phyloP scores from a whole-genome alignment of 2,329 filamentous ascomycete genomes.

The Epichloe brachyelytri region DNA sequence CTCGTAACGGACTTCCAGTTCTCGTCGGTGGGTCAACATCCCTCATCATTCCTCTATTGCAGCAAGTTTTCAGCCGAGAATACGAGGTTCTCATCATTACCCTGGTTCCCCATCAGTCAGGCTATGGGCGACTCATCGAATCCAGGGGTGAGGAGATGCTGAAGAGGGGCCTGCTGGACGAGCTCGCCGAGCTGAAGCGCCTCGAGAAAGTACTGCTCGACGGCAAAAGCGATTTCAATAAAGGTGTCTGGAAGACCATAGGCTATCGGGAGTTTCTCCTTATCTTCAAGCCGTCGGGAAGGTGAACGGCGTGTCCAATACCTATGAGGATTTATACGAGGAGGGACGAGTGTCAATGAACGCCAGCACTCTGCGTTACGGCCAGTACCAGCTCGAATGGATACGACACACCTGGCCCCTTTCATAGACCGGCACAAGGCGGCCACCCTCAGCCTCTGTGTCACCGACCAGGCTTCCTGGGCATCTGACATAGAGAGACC shows the following conservation, averaged over 20 bases:
- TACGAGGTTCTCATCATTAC: not conserved
- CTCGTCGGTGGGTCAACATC: slow-evolving; percentile 2
- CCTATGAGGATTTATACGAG: not conserved
- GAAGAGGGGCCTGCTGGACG: not conserved
- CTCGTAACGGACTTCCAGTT: not conserved
- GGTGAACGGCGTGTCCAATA: not conserved
- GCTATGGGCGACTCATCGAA: not conserved
- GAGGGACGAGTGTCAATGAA: not conserved
- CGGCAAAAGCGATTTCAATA: not conserved
- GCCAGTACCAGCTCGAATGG: slow-evolving; percentile 2
- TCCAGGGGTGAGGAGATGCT: not conserved
- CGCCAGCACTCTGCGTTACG: slow-evolving; percentile 1
- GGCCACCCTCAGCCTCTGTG: not conserved
- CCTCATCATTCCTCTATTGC: not conserved
- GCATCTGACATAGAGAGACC: not conserved
- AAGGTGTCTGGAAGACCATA: not conserved
- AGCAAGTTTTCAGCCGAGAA: not conserved
- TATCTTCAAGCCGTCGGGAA: not conserved
- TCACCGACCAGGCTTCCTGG: not conserved
- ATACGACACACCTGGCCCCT: not conserved
- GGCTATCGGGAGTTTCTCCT: not conserved
- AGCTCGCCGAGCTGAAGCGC: not conserved
- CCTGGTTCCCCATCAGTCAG: not conserved
- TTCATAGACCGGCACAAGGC: not conserved
- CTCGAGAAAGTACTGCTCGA: not conserved